Conservation (phyloP, 2,329 filamentous ascomycete genomes). For the Fusarium lyarnte region DNA sequence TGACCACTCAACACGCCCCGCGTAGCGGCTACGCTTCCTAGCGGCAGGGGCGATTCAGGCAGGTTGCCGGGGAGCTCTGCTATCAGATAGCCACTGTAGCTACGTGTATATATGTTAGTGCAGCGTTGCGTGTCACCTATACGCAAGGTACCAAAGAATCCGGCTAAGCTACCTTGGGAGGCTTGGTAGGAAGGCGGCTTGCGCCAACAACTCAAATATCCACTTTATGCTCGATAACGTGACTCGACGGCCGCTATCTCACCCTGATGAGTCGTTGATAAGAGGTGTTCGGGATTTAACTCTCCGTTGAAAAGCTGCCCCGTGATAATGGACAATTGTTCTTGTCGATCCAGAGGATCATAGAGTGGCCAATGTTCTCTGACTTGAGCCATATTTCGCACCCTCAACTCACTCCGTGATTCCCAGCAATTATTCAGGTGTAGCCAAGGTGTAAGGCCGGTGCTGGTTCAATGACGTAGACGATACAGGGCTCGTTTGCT, state of each 20-base stretch:
- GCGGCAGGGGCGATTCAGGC: constrained; percentile 39
- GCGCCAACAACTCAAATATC: constrained; percentile 23
- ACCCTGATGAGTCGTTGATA: constrained; percentile 42
- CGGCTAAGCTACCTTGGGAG: background rate
- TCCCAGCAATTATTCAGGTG: background rate
- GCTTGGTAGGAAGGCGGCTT: constrained; percentile 8
- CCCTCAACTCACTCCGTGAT: background rate
- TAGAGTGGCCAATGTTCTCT: background rate
- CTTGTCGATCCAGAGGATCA: background rate
- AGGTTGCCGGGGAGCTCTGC: constrained; percentile 18
- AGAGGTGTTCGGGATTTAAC: constrained; percentile 23
- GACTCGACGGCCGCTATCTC: constrained; percentile 31
- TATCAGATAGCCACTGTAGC: background rate
- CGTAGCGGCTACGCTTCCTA: constrained; percentile 35
- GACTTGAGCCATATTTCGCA: background rate
- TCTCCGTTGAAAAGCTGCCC: background rate
- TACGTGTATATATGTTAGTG: constrained; percentile 19
- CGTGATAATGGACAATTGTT: background rate
- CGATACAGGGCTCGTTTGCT: constrained; percentile 1
- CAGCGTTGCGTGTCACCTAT: constrained; percentile 28
- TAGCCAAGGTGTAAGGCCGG: background rate
- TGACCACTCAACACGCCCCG: constrained; percentile 30
- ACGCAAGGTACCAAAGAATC: constrained; percentile 19
- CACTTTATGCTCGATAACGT: constrained; percentile 37
- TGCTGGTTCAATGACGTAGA: constrained; percentile 25